Evolutionary conservation across 371 early-diverging fungal species (phyloP).

Genomic region (Apophysomyces trapeziformis): DNA sequence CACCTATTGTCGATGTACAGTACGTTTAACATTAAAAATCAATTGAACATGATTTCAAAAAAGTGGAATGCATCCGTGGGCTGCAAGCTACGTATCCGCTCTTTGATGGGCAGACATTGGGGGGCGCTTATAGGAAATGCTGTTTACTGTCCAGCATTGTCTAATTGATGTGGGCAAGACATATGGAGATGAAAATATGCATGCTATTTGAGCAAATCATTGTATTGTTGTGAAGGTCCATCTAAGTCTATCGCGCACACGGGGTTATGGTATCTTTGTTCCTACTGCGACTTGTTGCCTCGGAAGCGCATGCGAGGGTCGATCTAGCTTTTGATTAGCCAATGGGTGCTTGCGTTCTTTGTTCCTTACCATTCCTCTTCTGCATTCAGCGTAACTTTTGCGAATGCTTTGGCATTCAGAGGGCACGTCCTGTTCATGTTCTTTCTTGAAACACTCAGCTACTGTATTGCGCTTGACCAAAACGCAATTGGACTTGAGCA

Average conservation of each 20-base stretch:
- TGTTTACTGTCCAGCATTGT: too few relatives aligned
- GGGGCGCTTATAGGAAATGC: too few relatives aligned
- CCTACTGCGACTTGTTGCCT: slow-evolving; percentile 51
- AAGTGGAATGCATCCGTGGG: too few relatives aligned
- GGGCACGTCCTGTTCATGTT: slow-evolving; percentile 65
- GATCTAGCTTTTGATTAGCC: slow-evolving; percentile 28
- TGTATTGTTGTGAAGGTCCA: too few relatives aligned
- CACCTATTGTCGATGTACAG: not conserved
- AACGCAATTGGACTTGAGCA: slow-evolving; percentile 76
- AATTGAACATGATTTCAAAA: too few relatives aligned
- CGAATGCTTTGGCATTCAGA: slow-evolving; percentile 66
- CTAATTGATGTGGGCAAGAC: too few relatives aligned
- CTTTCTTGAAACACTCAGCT: slow-evolving; percentile 67
- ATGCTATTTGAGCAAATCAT: too few relatives aligned
- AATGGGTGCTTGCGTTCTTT: not conserved
- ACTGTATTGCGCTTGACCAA: slow-evolving; percentile 66
- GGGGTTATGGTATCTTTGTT: slow-evolving; percentile 27
- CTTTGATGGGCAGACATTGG: too few relatives aligned
- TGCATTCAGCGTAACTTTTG: slow-evolving; percentile 72
- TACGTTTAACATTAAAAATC: too few relatives aligned
- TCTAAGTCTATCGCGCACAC: not conserved
- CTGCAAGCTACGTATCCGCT: too few relatives aligned
- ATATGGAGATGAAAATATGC: too few relatives aligned
- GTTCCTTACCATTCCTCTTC: slow-evolving; percentile 66
- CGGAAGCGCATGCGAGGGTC: slow-evolving; percentile 58